phyloP scores from a whole-genome alignment of 1,284 basidiomycete genomes.

The Pseudozyma thailandica region DNA sequence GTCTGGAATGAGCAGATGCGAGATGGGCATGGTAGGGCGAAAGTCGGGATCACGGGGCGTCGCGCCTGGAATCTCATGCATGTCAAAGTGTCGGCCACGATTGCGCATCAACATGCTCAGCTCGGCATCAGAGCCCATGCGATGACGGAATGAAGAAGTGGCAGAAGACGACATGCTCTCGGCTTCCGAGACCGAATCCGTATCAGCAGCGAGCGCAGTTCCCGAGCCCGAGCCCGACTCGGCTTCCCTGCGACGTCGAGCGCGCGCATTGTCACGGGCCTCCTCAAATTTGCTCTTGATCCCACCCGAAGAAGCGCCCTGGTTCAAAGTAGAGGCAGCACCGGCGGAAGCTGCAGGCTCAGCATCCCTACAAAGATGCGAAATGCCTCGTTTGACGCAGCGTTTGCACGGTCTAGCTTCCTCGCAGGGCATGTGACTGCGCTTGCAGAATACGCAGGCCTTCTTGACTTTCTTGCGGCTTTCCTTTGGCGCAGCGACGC shows the following conservation, averaged over 20 bases:
- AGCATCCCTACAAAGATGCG: constrained; percentile 46
- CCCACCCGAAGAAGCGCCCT: not conserved
- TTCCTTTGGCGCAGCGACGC: constrained; percentile 23
- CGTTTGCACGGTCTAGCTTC: constrained; percentile 40
- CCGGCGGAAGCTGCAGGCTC: constrained; percentile 27
- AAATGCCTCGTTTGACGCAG: constrained; percentile 49
- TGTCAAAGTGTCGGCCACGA: constrained; percentile 7
- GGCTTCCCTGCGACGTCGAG: constrained; percentile 10
- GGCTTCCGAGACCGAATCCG: constrained; percentile 21
- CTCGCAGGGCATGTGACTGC: constrained; percentile 52
- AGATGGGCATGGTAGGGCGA: constrained; percentile 37
- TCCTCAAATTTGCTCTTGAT: constrained; percentile 18
- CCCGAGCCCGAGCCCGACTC: too few relatives aligned
- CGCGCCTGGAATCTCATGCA: constrained; percentile 33
- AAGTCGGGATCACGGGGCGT: constrained; percentile 27
- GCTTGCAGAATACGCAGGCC: constrained; percentile 53
- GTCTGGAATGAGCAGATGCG: constrained; percentile 21
- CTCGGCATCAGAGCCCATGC: constrained; percentile 4
- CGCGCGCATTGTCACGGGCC: constrained; percentile 12
- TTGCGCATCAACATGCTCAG: not conserved
- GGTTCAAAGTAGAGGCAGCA: constrained; percentile 6
- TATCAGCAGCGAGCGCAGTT: constrained; percentile 3
- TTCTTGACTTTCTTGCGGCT: constrained; percentile 51
- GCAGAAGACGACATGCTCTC: constrained; percentile 27
- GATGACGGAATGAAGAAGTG: constrained; percentile 18